Conservation (phyloP, 176 grass and related monocot species). For the Ensete glaucum region DNA sequence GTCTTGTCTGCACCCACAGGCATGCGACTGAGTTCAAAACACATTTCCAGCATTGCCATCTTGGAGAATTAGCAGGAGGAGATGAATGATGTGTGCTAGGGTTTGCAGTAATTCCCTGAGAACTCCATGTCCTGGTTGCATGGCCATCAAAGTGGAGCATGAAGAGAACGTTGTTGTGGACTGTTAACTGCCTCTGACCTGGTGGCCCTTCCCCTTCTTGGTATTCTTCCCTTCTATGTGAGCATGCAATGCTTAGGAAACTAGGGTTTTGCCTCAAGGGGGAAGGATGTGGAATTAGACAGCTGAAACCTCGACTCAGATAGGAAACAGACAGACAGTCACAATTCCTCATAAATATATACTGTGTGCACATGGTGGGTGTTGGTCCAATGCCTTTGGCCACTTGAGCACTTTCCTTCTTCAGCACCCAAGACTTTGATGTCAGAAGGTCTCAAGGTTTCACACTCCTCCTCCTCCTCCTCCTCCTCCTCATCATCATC, state of each 20-base stretch:
- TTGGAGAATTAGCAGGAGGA: not conserved
- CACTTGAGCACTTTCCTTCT: slow-evolving; percentile 13
- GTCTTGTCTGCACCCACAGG: not conserved
- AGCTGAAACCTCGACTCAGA: slow-evolving; percentile 1
- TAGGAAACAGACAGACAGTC: slow-evolving; percentile 9
- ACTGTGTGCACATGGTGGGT: slow-evolving; percentile 8
- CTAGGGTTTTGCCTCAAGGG: slow-evolving; percentile 5
- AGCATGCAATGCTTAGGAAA: not conserved
- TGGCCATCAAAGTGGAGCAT: not conserved
- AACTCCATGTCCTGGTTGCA: not conserved
- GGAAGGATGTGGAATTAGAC: not conserved
- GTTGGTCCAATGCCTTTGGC: not conserved
- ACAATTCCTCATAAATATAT: not conserved
- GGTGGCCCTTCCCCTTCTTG: slow-evolving; percentile 5
- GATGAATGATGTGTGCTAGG: not conserved
- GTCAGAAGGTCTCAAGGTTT: slow-evolving; percentile 14
- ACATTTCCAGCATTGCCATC: not conserved
- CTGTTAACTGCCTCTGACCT: slow-evolving; percentile 15
- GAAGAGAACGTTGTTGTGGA: slow-evolving; percentile 8
- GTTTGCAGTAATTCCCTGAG: not conserved
- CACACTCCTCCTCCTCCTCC: not conserved
- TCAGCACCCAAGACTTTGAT: slow-evolving; percentile 7
- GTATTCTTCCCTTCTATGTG: not conserved
- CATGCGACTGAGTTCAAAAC: not conserved
- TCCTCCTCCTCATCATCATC: not conserved